A percentile compares a stretch with the other conserved stretches of the same genome.
Evolutionary conservation across 306 rosid species (phyloP).

Genomic region (Inga leiocalycina): DNA sequence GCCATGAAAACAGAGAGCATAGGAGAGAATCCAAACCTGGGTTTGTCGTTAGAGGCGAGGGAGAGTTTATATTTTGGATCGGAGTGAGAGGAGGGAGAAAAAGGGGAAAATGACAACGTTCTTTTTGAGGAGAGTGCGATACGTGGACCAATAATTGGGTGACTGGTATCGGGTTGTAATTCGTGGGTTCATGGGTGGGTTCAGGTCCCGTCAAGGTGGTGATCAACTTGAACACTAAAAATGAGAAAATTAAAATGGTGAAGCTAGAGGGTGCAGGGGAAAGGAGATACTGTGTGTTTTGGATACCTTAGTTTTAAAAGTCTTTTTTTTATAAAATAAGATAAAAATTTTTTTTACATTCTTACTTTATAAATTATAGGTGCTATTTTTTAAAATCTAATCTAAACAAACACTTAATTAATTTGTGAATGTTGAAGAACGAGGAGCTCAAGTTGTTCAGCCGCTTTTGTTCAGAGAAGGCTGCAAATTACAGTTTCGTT

Average conservation of each 20-base stretch:
- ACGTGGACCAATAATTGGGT: constrained; percentile 34
- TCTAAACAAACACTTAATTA: background rate
- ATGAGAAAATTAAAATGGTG: background rate
- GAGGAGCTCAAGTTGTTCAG: background rate
- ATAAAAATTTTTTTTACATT: too few relatives aligned
- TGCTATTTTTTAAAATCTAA: too few relatives aligned
- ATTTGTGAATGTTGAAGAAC: background rate
- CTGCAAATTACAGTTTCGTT: constrained; percentile 5
- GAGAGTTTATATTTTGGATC: background rate
- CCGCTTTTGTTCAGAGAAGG: background rate
- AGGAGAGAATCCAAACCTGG: background rate
- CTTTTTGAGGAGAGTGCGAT: background rate
- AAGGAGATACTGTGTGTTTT: too few relatives aligned
- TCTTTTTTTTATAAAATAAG: too few relatives aligned
- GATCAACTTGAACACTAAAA: background rate
- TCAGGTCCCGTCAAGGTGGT: constrained; percentile 31
- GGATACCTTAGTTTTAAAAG: too few relatives aligned
- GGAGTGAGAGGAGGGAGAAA: background rate
- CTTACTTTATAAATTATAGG: too few relatives aligned
- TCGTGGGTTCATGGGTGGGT: constrained; percentile 27
- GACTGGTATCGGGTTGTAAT: constrained; percentile 28
- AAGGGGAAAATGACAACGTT: background rate
- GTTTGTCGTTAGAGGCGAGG: background rate
- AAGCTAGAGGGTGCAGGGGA: too few relatives aligned
- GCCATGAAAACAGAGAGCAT: background rate